Percentiles rank a stretch among this genome's conserved stretches.
These are phyloP conservation scores for Purpureocillium lavendulum DNA, from an alignment of 2,329 filamentous ascomycete species.

Conservation along the genomic window DNA sequence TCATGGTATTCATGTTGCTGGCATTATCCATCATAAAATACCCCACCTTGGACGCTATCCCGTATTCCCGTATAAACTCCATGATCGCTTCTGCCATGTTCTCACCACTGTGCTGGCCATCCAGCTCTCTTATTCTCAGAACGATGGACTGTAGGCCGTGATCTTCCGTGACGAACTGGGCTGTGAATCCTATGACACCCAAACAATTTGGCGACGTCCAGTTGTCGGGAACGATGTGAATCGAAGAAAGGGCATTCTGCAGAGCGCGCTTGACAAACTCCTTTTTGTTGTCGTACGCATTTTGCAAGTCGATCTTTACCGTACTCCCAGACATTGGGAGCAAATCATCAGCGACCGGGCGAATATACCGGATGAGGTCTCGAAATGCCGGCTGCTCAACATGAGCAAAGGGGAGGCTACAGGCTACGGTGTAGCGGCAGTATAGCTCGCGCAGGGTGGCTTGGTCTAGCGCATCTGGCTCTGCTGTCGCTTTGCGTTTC, in stretches of 20 bases:
- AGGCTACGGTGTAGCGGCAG: constrained; percentile 1
- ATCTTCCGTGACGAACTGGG: constrained; percentile 4
- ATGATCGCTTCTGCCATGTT: constrained; percentile 3
- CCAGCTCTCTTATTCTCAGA: constrained; percentile 5
- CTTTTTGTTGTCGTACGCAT: constrained; percentile 1
- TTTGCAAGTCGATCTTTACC: constrained; percentile 1
- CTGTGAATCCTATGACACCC: constrained; percentile 5
- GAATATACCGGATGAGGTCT: not conserved
- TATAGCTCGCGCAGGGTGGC: constrained; percentile 1
- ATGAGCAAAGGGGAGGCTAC: constrained; percentile 1
- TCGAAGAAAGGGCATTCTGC: constrained; percentile 3
- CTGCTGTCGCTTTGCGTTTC: constrained; percentile 1
- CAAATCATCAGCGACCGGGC: not conserved
- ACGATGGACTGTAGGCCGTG: constrained; percentile 3
- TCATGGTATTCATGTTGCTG: constrained; percentile 5
- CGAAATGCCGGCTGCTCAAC: not conserved
- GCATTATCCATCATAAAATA: constrained; percentile 6
- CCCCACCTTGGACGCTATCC: constrained; percentile 1
- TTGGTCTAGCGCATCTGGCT: not conserved
- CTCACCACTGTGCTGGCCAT: constrained; percentile 5
- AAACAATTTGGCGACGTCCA: constrained; percentile 2
- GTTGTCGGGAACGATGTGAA: constrained; percentile 1
- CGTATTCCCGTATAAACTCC: constrained; percentile 3
- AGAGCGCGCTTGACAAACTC: constrained; percentile 1
- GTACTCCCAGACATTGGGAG: not conserved